A percentile compares a stretch with the other conserved stretches of the same genome.
These are phyloP conservation scores for Mycena capillaripes DNA, from an alignment of 768 basidiomycete species.

Conservation along the genomic window DNA sequence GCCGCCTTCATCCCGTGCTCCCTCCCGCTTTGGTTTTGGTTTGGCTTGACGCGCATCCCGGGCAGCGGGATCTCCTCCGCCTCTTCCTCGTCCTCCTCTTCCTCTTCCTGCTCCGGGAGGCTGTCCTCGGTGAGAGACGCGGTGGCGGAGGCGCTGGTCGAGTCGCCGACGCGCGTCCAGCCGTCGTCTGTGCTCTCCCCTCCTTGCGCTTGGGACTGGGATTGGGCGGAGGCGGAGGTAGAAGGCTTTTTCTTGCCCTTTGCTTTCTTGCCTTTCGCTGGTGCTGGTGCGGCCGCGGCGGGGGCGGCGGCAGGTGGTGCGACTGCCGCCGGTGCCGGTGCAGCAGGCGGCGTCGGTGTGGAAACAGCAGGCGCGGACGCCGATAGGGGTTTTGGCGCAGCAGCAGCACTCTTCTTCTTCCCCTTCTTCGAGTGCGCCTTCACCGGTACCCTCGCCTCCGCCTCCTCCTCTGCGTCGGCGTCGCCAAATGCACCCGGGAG, in stretches of 20 bases:
- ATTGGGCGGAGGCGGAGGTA: constrained; percentile 19
- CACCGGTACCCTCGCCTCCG: neutral
- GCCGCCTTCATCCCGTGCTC: constrained; percentile 49
- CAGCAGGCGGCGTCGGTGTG: neutral
- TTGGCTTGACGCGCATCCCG: constrained; percentile 37
- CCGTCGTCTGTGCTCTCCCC: constrained; percentile 34
- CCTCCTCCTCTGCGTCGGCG: constrained; percentile 2
- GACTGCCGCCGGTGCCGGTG: neutral
- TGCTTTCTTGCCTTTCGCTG: constrained; percentile 21
- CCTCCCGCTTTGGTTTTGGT: neutral
- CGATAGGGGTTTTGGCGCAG: too few species aligned
- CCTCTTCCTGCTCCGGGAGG: constrained; percentile 35
- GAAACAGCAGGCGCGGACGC: too few species aligned
- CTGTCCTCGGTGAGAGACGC: neutral
- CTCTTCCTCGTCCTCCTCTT: constrained; percentile 36
- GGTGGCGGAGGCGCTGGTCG: neutral
- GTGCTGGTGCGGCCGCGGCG: neutral
- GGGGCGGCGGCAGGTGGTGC: constrained; percentile 19
- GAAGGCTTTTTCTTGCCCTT: constrained; percentile 50
- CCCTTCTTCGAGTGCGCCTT: constrained; percentile 38
- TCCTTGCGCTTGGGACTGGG: too few species aligned
- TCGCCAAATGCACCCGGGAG: constrained; percentile 24
- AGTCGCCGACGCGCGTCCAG: constrained; percentile 34
- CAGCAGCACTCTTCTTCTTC: constrained; percentile 40
- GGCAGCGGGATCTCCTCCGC: constrained; percentile 35